These are phyloP conservation scores for Fusarium verticillioides DNA, from an alignment of 2,329 filamentous ascomycete genomes.

Conservation along the genomic window DNA sequence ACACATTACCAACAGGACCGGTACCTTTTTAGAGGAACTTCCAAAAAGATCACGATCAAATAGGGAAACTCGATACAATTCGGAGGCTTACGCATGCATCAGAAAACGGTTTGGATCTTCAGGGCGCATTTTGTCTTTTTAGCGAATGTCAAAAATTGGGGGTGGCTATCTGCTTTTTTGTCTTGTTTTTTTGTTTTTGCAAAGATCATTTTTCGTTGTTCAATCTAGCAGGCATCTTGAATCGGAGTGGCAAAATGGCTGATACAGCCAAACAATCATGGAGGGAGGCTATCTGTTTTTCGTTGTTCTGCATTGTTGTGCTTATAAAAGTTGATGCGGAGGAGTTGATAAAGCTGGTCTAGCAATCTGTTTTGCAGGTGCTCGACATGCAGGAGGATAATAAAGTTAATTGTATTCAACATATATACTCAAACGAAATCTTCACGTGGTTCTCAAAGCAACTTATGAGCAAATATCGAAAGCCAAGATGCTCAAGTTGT, in stretches of 20 bases:
- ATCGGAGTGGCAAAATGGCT: slow-evolving; percentile 18
- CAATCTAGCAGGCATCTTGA: slow-evolving; percentile 11
- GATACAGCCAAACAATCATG: slow-evolving; percentile 13
- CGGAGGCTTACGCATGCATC: slow-evolving; percentile 28
- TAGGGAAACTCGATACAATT: slow-evolving; percentile 6
- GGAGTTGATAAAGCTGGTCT: background rate
- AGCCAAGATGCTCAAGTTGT: background rate
- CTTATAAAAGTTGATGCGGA: slow-evolving; percentile 19
- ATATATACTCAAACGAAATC: slow-evolving; percentile 5
- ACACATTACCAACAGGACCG: slow-evolving; percentile 23
- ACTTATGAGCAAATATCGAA: background rate
- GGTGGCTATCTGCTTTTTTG: slow-evolving; percentile 33
- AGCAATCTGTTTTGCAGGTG: background rate
- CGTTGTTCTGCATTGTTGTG: slow-evolving; percentile 3
- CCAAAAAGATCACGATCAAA: slow-evolving; percentile 6
- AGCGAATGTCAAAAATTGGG: slow-evolving; percentile 33
- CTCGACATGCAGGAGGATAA: background rate
- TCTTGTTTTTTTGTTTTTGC: background rate
- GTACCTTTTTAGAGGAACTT: slow-evolving; percentile 17
- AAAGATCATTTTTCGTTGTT: slow-evolving; percentile 13
- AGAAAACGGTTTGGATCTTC: slow-evolving; percentile 28
- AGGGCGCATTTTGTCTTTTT: slow-evolving; percentile 28
- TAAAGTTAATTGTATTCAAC: slow-evolving; percentile 29
- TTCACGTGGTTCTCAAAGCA: background rate
- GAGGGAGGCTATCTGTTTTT: slow-evolving; percentile 21